phyloP scores from a whole-genome alignment of 257 asterid genomes.

The Avicennia marina region DNA sequence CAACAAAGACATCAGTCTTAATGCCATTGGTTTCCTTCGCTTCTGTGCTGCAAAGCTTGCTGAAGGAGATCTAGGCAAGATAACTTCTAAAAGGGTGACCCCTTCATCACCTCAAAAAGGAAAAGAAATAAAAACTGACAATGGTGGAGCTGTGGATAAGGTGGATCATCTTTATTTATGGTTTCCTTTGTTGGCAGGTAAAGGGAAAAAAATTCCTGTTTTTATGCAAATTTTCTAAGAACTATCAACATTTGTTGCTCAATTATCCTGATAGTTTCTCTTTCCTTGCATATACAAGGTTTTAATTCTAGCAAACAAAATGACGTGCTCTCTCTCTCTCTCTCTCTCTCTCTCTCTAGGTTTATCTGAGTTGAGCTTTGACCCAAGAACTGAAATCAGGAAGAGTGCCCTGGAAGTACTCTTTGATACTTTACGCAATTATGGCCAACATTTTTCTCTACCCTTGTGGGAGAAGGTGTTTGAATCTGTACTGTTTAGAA shows the following conservation, averaged over 20 bases:
- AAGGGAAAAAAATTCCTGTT: not conserved
- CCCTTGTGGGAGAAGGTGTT: conserved; percentile 96
- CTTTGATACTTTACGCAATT: conserved; percentile 87
- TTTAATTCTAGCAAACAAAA: conserved; percentile 5
- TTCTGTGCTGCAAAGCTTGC: conserved; percentile 97
- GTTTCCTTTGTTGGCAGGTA: conserved; percentile 99
- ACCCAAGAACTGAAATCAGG: conserved; percentile 92
- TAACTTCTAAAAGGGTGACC: conserved; percentile 43
- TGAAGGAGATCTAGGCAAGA: conserved; percentile 82
- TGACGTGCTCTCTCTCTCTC: not conserved
- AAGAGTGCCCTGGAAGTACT: conserved; percentile 89
- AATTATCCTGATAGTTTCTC: not conserved
- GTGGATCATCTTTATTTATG: conserved; percentile 92
- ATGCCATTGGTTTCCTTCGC: conserved; percentile 92
- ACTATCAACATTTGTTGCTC: conserved; percentile 6
- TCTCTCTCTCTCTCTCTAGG: conserved; percentile 43
- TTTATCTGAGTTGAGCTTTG: conserved; percentile 94
- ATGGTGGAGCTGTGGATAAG: conserved; percentile 58
- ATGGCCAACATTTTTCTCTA: conserved; percentile 90
- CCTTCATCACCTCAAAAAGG: conserved; percentile 66
- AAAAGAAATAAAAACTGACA: conserved; percentile 61
- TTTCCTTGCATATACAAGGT: conserved; percentile 1
- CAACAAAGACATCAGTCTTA: conserved; percentile 93
- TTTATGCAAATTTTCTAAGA: too few species aligned
- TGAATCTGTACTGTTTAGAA: conserved; percentile 91